Evolutionary conservation across 2,329 filamentous ascomycete genomes (phyloP).

Genomic region (Pyrenophora graminea): DNA sequence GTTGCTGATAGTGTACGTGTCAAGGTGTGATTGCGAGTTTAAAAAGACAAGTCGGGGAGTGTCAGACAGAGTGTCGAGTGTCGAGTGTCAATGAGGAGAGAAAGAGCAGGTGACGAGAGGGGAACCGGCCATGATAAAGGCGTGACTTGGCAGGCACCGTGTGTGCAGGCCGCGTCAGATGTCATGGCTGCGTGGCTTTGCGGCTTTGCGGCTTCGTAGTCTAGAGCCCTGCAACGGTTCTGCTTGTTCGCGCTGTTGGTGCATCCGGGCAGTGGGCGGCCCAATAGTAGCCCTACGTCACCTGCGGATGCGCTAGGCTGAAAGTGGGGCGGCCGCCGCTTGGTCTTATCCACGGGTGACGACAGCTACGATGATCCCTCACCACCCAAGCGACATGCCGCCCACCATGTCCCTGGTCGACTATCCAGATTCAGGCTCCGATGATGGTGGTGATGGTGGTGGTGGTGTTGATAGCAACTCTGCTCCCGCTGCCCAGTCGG

Average conservation of each 20-base stretch:
- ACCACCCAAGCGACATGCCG: conserved; percentile 16
- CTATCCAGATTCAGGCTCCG: conserved; percentile 61
- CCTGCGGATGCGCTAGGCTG: conserved; percentile 26
- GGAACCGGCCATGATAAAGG: conserved; percentile 25
- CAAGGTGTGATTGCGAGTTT: background rate
- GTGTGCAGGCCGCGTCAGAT: conserved; percentile 32
- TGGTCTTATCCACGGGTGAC: conserved; percentile 21
- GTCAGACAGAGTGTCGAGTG: background rate
- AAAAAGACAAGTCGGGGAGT: background rate
- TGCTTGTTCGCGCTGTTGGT: conserved; percentile 10
- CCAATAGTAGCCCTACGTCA: conserved; percentile 34
- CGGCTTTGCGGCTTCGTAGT: no score
- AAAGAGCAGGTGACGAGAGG: conserved; percentile 20
- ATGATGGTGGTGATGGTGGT: conserved; percentile 38
- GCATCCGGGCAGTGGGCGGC: conserved; percentile 2
- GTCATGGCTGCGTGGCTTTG: conserved; percentile 27
- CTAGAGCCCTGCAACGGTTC: conserved; percentile 21
- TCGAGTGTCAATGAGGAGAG: conserved; percentile 3
- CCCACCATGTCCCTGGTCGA: conserved; percentile 39
- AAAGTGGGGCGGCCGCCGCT: conserved; percentile 21
- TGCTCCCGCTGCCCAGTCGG: conserved; percentile 13
- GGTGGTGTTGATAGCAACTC: conserved; percentile 16
- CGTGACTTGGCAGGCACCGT: conserved; percentile 41
- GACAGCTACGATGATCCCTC: conserved; percentile 21
- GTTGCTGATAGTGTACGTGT: conserved; percentile 2